These are phyloP conservation scores for Melampsora larici-populina DNA, from an alignment of 1,284 basidiomycete genomes.

Conservation along the genomic window DNA sequence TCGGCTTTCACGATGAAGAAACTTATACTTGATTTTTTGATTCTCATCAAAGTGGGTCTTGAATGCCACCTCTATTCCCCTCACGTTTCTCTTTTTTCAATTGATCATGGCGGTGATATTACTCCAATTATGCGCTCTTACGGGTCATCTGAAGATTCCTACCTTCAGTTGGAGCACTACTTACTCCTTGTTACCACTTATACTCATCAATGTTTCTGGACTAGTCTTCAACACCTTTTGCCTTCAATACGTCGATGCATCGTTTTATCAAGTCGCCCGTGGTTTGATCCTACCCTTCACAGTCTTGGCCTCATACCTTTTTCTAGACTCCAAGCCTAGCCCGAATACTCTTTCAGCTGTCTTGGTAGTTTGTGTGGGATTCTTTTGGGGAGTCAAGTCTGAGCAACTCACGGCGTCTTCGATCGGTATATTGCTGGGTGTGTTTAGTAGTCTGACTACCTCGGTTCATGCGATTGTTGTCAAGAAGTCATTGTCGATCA, in stretches of 20 bases:
- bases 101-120: conserved; percentile 8
- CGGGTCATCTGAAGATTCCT: conserved; percentile 18
- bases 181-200: background rate
- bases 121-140: background rate
- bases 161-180: conserved; percentile 2
- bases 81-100: conserved; percentile 33
- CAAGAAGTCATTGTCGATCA: conserved; percentile 66
- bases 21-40: background rate
- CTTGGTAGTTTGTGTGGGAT: conserved; percentile 60
- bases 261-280: conserved; percentile 81
- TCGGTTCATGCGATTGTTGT: conserved; percentile 70
- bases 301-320: conserved; percentile 62
- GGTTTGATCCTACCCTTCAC: conserved; percentile 74
- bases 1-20: too few species aligned
- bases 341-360: conserved; percentile 61
- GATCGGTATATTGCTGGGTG: conserved; percentile 61
- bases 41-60: conserved; percentile 22
- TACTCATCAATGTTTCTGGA: conserved; percentile 64
- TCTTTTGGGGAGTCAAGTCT: conserved; percentile 44
- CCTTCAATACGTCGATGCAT: conserved; percentile 71
- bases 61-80: conserved; percentile 9
- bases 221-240: conserved; percentile 74
- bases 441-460: conserved; percentile 68
- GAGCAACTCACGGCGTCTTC: conserved; percentile 42
- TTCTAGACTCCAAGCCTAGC: conserved; percentile 60